Evolutionary conservation across 2,329 filamentous ascomycete species (phyloP).

Genomic region (Nakataea oryzae): DNA sequence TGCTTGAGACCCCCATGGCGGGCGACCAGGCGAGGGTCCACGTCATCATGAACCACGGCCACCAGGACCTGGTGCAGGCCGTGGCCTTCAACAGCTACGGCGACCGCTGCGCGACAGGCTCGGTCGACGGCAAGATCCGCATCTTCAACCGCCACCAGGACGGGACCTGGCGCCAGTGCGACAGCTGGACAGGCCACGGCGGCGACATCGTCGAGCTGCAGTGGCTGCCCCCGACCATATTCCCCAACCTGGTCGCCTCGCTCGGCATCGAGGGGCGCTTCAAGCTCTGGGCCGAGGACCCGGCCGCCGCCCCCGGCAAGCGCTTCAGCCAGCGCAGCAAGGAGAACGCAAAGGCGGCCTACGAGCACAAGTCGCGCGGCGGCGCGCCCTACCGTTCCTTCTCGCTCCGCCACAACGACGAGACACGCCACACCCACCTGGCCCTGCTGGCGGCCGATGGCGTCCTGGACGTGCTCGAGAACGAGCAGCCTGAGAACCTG

Average conservation of each 20-base stretch:
- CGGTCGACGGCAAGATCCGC: conserved; percentile 84
- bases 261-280: conserved; percentile 80
- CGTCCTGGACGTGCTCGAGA: conserved; percentile 70
- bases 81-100: conserved; percentile 89
- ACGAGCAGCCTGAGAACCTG: conserved; percentile 72
- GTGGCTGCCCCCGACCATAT: conserved; percentile 86
- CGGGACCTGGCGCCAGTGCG: conserved; percentile 66
- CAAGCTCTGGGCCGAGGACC: conserved; percentile 88
- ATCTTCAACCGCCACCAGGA: conserved; percentile 80
- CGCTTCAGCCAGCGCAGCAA: conserved; percentile 62
- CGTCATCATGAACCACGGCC: conserved; percentile 59
- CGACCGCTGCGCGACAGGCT: conserved; percentile 82
- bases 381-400: conserved; percentile 68
- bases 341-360: conserved; percentile 35
- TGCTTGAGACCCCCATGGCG: conserved; percentile 15
- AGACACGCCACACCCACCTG: conserved; percentile 71
- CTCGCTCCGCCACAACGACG: conserved; percentile 73
- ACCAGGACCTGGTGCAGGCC: conserved; percentile 72
- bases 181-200: conserved; percentile 84
- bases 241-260: conserved; percentile 74
- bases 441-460: conserved; percentile 77
- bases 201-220: conserved; percentile 88
- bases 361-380: conserved; percentile 45
- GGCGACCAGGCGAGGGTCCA: conserved; percentile 41
- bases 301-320: conserved; percentile 66